phyloP scores from a whole-genome alignment of 2,329 filamentous ascomycete species.

The Dothidotthia symphoricarpi region DNA sequence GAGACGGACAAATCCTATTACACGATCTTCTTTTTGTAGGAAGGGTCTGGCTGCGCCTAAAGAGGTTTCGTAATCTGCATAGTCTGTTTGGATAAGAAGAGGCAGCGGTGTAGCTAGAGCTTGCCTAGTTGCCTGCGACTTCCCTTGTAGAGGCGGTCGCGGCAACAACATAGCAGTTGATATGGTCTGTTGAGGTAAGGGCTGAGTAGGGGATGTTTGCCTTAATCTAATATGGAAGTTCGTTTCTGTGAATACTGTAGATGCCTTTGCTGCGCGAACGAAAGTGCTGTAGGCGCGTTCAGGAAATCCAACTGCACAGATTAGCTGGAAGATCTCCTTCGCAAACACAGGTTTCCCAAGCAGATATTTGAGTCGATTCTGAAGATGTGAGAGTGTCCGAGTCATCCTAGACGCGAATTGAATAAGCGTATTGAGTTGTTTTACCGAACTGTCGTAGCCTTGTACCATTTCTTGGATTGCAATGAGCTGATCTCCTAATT shows the following conservation, averaged over 20 bases:
- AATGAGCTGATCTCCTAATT: slow-evolving; percentile 5
- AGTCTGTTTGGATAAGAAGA: no score
- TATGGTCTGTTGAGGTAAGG: background rate
- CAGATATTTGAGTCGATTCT: slow-evolving; percentile 4
- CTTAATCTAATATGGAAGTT: background rate
- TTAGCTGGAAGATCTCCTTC: slow-evolving; percentile 5
- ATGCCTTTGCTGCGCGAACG: slow-evolving; percentile 1
- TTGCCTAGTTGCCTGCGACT: no score
- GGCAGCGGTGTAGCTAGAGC: no score
- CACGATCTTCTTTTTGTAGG: slow-evolving; percentile 1
- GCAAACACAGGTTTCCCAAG: slow-evolving; percentile 7
- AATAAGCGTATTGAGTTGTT: slow-evolving; percentile 3
- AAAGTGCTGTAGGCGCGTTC: slow-evolving; percentile 8
- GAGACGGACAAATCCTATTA: background rate
- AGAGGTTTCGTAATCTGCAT: background rate
- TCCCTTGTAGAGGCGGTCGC: no score
- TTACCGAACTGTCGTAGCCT: background rate
- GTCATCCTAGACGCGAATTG: background rate
- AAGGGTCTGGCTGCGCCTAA: background rate
- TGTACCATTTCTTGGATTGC: background rate
- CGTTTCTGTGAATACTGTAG: background rate
- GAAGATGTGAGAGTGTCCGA: background rate
- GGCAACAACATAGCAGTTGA: no score
- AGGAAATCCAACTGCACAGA: slow-evolving; percentile 10
- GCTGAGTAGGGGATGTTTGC: background rate